Evolutionary conservation across 2,329 filamentous ascomycete species (phyloP), one percentile per base, ranked within the genome.

Genomic region (Xenosphaeropsis pyriputrescens): DNA sequence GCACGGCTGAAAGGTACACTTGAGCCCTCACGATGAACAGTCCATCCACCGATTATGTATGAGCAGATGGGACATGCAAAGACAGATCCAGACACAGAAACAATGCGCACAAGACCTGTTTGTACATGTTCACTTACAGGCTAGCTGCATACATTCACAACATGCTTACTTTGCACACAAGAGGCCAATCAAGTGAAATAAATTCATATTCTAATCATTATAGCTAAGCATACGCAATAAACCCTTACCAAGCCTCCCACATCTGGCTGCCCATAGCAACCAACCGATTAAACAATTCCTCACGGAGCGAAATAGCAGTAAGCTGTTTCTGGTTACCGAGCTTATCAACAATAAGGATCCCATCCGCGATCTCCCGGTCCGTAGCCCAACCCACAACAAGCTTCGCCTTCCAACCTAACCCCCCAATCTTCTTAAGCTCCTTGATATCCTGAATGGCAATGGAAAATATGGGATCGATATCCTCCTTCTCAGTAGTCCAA

Each of bases 331-430:
- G 62, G 13, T 69, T 59, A 0, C 78, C 72, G 12, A 58, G 58
- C 38, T 63, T 64, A 9, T 75, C 73, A 18, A 62, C 61, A 45
- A 89, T 72, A 45, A 37, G 22, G 8, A 39, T 83, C 66, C 45
- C 83, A 59, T 91, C 85, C 0, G 79, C 74, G 19, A 91, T 73
- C 54, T 88, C 76, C 35, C 75, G 67, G 1, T 75, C 71, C 49
- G 85, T 68, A 1, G 80, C 77, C 82, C 85, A 85, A 0, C 84
- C 83, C 1, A 91, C 80, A 2, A 91, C 68, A 36, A 91, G 60
- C 61, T 85, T 89, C 1, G 76, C 75, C 59, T 91, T 93, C 84
- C 84, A 93, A 0, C 84, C 83, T 29, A 88, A 64, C 0, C 85
- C 85, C 4, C 85, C 84, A 2, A 88, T 63, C 59, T 93, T 93